Evolutionary conservation across 2,329 filamentous ascomycete species (phyloP), one percentile per base, ranked within the genome.

Genomic region (Penicillium sp.): DNA sequence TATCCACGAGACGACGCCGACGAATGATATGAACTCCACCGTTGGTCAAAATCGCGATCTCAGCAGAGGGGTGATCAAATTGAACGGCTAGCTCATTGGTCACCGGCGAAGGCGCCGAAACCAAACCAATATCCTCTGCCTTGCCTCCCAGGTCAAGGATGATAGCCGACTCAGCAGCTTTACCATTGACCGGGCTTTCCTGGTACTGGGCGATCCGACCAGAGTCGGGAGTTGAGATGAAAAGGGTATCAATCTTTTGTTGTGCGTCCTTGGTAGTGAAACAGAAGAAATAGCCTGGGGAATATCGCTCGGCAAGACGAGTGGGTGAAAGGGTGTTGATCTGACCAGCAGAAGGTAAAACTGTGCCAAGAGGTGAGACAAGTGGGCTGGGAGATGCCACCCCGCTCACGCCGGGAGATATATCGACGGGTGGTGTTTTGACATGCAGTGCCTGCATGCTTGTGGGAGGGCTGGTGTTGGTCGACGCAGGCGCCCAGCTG

Each of bases 381-480:
- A 69, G 41, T 56, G 61, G 55, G 49, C 58, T 61, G 62, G 48
- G 26, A 26, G 48, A 43, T 50, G 37, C 37, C 48, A 50, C 28
- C 16, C 48, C 51, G 30, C 46, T 54, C 36, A 41, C 51, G n/a
- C 51, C 51, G 45, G 69, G 43, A 56, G 62, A 56, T 47, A 59
- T 61, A 63, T 73, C 59, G 62, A 74, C 56, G 74, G 94, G 94
- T 1, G 95, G 94, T 56, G 96, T 96, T 69, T 94, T 95, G 73
- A 99, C 90, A 68, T 96, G 94, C 64, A 95, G 89, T n/a, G 97
- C 86, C 73, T 97, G 92, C 91, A 99, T 97, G 74, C 91, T 97
- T 65, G 90, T 92, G 0, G 94, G 92, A 0, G 89, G 86, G 55
- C 81, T 87, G 8, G 84, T 81, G 19, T 83, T 80, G 22, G 83